Conservation (phyloP, 352 stramenopile species). For the Lagenidium giganteum region DNA sequence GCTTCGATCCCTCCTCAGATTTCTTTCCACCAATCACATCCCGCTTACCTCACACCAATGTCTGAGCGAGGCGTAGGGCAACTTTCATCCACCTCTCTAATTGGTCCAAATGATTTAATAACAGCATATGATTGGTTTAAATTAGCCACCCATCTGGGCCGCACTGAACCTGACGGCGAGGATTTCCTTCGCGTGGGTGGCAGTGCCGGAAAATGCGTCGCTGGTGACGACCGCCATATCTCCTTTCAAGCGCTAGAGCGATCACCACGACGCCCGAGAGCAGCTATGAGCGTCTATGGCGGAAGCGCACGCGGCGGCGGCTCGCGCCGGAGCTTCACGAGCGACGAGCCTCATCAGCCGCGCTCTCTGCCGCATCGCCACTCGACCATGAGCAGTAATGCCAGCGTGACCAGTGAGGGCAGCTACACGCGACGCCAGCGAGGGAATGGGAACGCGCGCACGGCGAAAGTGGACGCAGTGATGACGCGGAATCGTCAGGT, state of each 20-base stretch:
- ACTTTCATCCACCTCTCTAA: too few species aligned
- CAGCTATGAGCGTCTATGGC: neutral
- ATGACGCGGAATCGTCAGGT: constrained; percentile 24
- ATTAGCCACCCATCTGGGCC: too few species aligned
- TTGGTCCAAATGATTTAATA: constrained; percentile 6
- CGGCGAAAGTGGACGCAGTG: constrained; percentile 4
- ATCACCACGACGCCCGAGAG: neutral
- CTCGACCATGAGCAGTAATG: neutral
- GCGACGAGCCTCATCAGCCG: neutral
- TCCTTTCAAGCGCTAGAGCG: too few species aligned
- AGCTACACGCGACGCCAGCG: neutral
- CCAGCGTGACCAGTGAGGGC: neutral
- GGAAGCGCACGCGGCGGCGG: neutral
- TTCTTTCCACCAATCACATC: constrained; percentile 17
- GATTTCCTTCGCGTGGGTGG: too few species aligned
- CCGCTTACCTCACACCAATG: too few species aligned
- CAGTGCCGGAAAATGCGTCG: too few species aligned
- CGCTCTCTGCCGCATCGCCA: neutral
- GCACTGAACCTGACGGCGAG: too few species aligned
- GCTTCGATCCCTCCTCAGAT: too few species aligned
- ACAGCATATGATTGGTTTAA: constrained; percentile 2
- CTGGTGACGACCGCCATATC: too few species aligned
- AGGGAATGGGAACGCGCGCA: neutral
- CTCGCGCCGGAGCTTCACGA: constrained; percentile 1
- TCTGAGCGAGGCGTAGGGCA: too few species aligned